Conservation (phyloP, 768 basidiomycete genomes). For the Termitomyces sp. region DNA sequence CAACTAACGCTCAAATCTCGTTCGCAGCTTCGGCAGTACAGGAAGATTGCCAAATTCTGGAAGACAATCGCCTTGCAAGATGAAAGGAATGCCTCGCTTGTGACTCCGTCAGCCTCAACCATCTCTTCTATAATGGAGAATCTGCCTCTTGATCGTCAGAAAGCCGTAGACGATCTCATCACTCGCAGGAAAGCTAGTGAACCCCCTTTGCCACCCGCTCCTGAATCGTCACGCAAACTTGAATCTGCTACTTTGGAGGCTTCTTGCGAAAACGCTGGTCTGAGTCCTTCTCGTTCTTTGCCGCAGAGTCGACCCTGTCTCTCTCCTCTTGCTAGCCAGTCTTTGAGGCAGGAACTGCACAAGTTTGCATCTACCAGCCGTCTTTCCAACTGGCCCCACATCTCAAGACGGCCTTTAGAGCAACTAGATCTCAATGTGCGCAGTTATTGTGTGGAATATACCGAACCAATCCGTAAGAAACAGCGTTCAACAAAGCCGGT, state of each 20-base stretch:
- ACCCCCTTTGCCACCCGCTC: constrained; percentile 9
- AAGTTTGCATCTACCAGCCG: constrained; percentile 3
- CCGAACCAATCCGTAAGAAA: neutral
- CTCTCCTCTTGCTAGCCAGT: constrained; percentile 24
- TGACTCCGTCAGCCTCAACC: constrained; percentile 35
- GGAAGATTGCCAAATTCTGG: constrained; percentile 38
- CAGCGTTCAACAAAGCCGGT: neutral
- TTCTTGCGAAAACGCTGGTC: neutral
- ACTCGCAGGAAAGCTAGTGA: constrained; percentile 5
- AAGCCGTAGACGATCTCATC: constrained; percentile 36
- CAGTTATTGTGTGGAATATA: neutral
- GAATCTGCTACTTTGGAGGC: neutral
- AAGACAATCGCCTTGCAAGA: constrained; percentile 34
- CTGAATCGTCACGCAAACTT: neutral
- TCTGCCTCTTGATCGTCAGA: constrained; percentile 29
- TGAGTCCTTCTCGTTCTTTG: constrained; percentile 16
- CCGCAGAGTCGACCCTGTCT: constrained; percentile 15
- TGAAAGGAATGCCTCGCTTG: constrained; percentile 17
- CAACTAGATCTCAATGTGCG: constrained; percentile 9
- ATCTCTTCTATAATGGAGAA: constrained; percentile 32
- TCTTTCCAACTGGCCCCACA: constrained; percentile 9
- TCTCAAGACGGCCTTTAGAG: constrained; percentile 4
- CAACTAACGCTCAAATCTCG: constrained; percentile 39
- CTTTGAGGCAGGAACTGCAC: constrained; percentile 19
- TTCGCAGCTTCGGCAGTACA: constrained; percentile 41